These are phyloP conservation scores for Cokeromyces recurvatus DNA, from an alignment of 371 early-diverging fungal genomes.

Conservation along the genomic window DNA sequence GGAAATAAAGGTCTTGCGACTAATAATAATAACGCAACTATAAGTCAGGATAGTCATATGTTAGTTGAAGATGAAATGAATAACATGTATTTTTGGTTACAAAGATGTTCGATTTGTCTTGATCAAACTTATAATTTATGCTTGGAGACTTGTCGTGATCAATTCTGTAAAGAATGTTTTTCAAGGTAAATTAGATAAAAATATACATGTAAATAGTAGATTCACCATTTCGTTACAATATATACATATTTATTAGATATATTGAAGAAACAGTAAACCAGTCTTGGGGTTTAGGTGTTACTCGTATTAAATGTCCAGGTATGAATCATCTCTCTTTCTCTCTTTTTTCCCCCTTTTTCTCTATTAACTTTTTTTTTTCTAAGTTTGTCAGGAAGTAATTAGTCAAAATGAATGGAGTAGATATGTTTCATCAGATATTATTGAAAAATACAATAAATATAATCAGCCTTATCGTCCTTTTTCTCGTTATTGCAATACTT, in stretches of 20 bases:
- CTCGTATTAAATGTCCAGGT: constrained; percentile 61
- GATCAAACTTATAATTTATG: constrained; percentile 58
- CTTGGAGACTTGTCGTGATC: constrained; percentile 60
- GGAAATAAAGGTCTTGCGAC: background rate
- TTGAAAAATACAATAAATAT: constrained; percentile 53
- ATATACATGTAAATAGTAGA: constrained; percentile 1
- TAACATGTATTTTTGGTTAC: constrained; percentile 60
- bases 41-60: background rate
- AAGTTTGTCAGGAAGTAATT: constrained; percentile 56
- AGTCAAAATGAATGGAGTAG: constrained; percentile 59
- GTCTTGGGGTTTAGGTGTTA: constrained; percentile 63
- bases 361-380: no score
- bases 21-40: background rate
- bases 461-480: constrained; percentile 64
- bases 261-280: constrained; percentile 58
- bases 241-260: constrained; percentile 32
- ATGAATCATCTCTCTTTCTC: background rate
- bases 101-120: constrained; percentile 65
- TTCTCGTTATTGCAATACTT: constrained; percentile 48
- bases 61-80: constrained; percentile 26
- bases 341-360: background rate
- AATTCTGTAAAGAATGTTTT: constrained; percentile 65
- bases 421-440: constrained; percentile 31
- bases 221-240: background rate
- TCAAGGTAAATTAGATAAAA: constrained; percentile 37